Conservation (phyloP, 2,329 filamentous ascomycete species). For the Acephala macrosclerotiorum region DNA sequence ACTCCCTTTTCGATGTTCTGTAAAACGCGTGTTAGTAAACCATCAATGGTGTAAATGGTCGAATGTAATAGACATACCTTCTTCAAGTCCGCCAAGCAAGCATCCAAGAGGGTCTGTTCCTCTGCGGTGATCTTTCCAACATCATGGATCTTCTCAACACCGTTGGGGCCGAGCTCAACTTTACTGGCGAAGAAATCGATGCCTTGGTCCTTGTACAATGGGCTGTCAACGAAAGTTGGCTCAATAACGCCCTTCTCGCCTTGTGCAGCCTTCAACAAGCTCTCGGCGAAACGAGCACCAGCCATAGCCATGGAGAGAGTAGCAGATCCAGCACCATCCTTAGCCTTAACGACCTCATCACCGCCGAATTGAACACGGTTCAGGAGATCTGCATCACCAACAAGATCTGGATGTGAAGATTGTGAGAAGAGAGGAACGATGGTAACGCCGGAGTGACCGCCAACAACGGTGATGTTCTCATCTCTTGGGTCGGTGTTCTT, state of each 20-base stretch:
- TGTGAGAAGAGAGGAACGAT: constrained; percentile 98
- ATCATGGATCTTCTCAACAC: constrained; percentile 91
- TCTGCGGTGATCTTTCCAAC: constrained; percentile 83
- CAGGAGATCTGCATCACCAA: constrained; percentile 80
- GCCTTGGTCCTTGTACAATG: constrained; percentile 98
- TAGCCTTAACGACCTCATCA: constrained; percentile 99
- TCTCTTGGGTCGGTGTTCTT: constrained; percentile 88
- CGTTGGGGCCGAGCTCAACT: constrained; percentile 95
- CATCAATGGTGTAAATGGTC: no score
- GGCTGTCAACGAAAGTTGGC: constrained; percentile 96
- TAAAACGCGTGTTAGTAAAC: constrained; percentile 41
- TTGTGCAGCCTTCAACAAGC: constrained; percentile 88
- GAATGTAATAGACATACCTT: no score
- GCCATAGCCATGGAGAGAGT: constrained; percentile 99
- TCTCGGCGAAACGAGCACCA: constrained; percentile 84
- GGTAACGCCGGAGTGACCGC: constrained; percentile 97
- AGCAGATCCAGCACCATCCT: constrained; percentile 96
- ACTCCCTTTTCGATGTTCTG: constrained; percentile 94
- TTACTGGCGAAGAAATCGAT: constrained; percentile 96
- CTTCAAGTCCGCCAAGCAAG: constrained; percentile 82
- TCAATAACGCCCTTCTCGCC: constrained; percentile 95
- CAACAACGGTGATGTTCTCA: constrained; percentile 95
- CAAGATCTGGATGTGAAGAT: constrained; percentile 84
- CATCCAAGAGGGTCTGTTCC: constrained; percentile 91
- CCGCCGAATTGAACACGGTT: constrained; percentile 95